Base-by-base conservation (phyloP, 2,329 filamentous ascomycete species). In the Calonectria pseudoreteaudii region DNA sequence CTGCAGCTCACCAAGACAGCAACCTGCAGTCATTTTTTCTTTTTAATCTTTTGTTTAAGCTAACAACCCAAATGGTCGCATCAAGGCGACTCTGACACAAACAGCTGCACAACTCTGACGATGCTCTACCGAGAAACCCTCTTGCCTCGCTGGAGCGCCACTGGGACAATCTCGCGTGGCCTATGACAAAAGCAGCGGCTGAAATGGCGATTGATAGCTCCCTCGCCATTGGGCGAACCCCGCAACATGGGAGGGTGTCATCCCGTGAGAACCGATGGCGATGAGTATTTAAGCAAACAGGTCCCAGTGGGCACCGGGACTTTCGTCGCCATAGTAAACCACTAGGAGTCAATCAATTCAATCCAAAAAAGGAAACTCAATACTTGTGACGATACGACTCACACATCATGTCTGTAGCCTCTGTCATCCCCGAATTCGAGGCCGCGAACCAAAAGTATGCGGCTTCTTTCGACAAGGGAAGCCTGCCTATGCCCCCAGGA, bases 391-490 rank as follows among this genome's bases (percentile, higher is more conserved):
- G 18, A 62, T 28, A 14, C 13, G 16, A 36, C 52, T 20, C 28
- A 11, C 41, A 23, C 53, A 90, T 75, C 14, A 80, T 80, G 79
- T 65, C 71, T 44, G 58, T 49, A 13, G 50, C 41, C 11, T 77
- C 77, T 7, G 76, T 80, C 5, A 60, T 69, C 16, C 73, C 77
- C 3, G 78, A 80, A 50, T 80, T 79, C 20, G 79, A 80, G 28
- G 74, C 77, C 41, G 77, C 78, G 2, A 80, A 80, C 58, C 60
- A 67, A 8, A 30, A 80, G 60, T 80, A 74, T 66, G 79, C 77
- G 1, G 72, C 66, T 56, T 65, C 75, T 2, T 80, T 80, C 49
- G 70, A 74, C 49, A 80, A 80, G 71, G 79, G 79, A 20, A 49
- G 75, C 14, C 70, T 80, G 20, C 75, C 79, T 0, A 65, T 80